These are phyloP conservation scores for Cercospora canescens DNA, from an alignment of 2,329 filamentous ascomycete species.

Conservation along the genomic window DNA sequence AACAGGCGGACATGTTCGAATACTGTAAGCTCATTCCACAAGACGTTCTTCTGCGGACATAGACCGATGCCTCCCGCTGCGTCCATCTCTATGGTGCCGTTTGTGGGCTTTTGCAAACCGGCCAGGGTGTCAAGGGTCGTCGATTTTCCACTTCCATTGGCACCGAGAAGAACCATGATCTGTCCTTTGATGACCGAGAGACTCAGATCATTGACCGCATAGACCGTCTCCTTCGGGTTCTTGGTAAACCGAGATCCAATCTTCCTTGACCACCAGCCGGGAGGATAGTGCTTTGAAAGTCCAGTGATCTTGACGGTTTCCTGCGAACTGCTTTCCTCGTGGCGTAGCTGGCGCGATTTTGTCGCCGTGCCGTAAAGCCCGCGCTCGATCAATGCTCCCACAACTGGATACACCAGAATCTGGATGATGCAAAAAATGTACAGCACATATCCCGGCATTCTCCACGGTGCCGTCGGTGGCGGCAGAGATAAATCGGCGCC, in stretches of 20 bases:
- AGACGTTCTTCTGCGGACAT: slow-evolving; percentile 87
- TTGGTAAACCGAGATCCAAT: slow-evolving; percentile 50
- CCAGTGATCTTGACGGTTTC: slow-evolving; percentile 67
- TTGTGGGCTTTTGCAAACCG: slow-evolving; percentile 73
- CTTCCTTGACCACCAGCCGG: slow-evolving; percentile 58
- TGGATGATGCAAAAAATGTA: slow-evolving; percentile 79
- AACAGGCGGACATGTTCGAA: slow-evolving; percentile 81
- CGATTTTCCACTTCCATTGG: slow-evolving; percentile 86
- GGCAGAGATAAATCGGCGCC: slow-evolving; percentile 62
- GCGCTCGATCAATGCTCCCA: slow-evolving; percentile 74
- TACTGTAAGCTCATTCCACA: slow-evolving; percentile 85
- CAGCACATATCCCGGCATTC: slow-evolving; percentile 70
- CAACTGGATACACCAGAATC: slow-evolving; percentile 72
- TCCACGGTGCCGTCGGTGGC: slow-evolving; percentile 61
- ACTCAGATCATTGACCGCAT: slow-evolving; percentile 75
- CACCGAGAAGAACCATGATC: slow-evolving; percentile 81
- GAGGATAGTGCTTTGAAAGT: slow-evolving; percentile 78
- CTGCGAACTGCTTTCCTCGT: slow-evolving; percentile 25
- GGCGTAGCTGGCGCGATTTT: slow-evolving; percentile 47
- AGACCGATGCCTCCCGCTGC: slow-evolving; percentile 77
- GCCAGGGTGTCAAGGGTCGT: slow-evolving; percentile 85
- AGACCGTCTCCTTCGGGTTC: slow-evolving; percentile 62
- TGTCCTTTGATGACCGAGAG: slow-evolving; percentile 74
- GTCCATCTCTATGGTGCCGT: slow-evolving; percentile 73
- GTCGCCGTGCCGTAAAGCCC: slow-evolving; percentile 73